Evolutionary conservation across 257 asterid genomes (phyloP).

Genomic region (Jaltomata sinuosa): DNA sequence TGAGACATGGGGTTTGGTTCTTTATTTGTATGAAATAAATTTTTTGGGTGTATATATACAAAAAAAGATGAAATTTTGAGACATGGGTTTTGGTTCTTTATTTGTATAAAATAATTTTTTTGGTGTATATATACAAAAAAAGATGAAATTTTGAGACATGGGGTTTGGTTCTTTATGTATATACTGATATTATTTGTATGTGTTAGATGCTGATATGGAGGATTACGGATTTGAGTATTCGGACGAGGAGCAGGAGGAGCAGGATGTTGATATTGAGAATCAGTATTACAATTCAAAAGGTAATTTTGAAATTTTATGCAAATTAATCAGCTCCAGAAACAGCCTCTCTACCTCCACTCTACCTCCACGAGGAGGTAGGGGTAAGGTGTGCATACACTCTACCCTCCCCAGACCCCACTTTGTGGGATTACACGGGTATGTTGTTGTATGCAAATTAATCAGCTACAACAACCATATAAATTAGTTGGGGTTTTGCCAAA

Average conservation of each 20-base stretch:
- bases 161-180: neutral
- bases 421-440: no score
- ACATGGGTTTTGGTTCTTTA: neutral
- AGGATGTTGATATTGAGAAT: conserved; percentile 92
- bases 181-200: neutral
- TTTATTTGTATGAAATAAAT: neutral
- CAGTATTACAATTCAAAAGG: conserved; percentile 97
- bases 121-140: neutral
- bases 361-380: no score
- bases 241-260: conserved; percentile 93
- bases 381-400: no score
- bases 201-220: conserved; percentile 40
- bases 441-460: neutral
- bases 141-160: neutral
- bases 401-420: no score
- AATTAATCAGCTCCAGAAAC: no score
- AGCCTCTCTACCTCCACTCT: no score
- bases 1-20: neutral
- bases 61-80: neutral
- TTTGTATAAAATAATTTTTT: neutral
- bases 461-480: neutral
- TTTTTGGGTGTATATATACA: neutral
- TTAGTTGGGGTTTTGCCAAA: neutral
- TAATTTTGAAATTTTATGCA: neutral
- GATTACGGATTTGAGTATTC: conserved; percentile 97